Conservation (phyloP, 2,329 filamentous ascomycete species). For the Sclerotinia sclerotiorum region DNA sequence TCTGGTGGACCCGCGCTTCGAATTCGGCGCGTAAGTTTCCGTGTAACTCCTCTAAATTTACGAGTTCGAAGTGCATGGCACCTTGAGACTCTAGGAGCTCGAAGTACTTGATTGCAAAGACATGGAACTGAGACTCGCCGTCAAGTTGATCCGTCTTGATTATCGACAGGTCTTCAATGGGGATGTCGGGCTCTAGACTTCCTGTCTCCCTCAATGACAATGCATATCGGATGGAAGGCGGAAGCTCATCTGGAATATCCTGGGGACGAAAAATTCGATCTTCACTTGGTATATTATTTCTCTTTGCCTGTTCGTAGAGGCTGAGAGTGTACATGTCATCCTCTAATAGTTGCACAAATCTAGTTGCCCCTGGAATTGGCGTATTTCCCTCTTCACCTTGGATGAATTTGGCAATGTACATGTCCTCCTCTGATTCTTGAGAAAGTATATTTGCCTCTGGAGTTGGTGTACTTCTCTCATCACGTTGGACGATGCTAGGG, state of each 20-base stretch:
- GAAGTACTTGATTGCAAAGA: neutral
- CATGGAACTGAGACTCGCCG: neutral
- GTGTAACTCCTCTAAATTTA: too few species aligned
- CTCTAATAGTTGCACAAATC: too few species aligned
- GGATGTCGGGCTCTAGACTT: neutral
- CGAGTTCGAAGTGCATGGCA: neutral
- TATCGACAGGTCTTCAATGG: neutral
- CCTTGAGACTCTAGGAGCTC: neutral
- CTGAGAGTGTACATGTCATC: too few species aligned
- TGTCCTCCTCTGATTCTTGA: too few species aligned
- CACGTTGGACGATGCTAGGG: neutral
- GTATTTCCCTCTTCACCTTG: neutral
- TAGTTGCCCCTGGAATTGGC: too few species aligned
- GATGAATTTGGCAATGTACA: neutral
- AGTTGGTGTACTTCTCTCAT: neutral
- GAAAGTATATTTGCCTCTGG: neutral
- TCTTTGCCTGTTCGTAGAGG: too few species aligned
- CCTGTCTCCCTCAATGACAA: too few species aligned
- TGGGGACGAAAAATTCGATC: too few species aligned
- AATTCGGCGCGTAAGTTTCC: neutral
- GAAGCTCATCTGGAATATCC: too few species aligned
- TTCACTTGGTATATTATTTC: too few species aligned
- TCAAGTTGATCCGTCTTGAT: too few species aligned
- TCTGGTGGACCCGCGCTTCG: neutral
- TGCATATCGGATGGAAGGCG: too few species aligned